phyloP scores from a whole-genome alignment of 805 yeast species.

The Lipomyces sp. region DNA sequence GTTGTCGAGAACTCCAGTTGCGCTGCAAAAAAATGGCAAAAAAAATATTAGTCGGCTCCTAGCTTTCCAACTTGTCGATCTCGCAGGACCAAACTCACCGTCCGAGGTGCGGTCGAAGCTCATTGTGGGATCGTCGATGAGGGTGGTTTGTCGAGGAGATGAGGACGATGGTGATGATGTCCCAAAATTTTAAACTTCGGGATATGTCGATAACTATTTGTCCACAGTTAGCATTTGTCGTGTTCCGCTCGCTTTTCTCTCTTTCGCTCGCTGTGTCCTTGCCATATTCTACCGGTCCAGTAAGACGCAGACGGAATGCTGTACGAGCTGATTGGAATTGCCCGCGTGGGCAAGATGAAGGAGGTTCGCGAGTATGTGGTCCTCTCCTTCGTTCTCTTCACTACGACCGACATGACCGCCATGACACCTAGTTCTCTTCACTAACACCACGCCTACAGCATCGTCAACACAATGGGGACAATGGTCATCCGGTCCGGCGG shows the following conservation, averaged over 20 bases:
- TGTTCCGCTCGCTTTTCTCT: too few relatives aligned
- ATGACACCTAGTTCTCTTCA: background rate
- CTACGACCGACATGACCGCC: background rate
- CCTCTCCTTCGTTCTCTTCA: background rate
- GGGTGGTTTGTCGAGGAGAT: too few relatives aligned
- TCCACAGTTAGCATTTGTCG: too few relatives aligned
- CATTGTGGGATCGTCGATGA: too few relatives aligned
- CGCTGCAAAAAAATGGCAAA: slow-evolving; percentile 5
- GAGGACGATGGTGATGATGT: too few relatives aligned
- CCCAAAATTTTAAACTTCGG: too few relatives aligned
- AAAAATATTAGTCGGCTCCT: too few relatives aligned
- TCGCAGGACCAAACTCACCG: slow-evolving; percentile 4
- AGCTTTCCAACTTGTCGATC: too few relatives aligned
- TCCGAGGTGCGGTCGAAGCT: slow-evolving; percentile 22
- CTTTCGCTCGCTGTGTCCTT: too few relatives aligned
- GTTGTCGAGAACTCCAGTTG: slow-evolving; percentile 57
- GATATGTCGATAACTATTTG: too few relatives aligned
- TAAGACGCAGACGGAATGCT: slow-evolving; percentile 63
- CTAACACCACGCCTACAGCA: slow-evolving; percentile 24
- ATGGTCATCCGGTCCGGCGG: slow-evolving; percentile 86
- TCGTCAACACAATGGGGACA: slow-evolving; percentile 70
- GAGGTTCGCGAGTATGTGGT: slow-evolving; percentile 57
- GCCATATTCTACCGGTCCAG: too few relatives aligned
- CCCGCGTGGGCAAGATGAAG: slow-evolving; percentile 63
- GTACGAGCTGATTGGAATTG: slow-evolving; percentile 85